phyloP scores from a whole-genome alignment of 768 basidiomycete genomes.

The Boletales sp. region DNA sequence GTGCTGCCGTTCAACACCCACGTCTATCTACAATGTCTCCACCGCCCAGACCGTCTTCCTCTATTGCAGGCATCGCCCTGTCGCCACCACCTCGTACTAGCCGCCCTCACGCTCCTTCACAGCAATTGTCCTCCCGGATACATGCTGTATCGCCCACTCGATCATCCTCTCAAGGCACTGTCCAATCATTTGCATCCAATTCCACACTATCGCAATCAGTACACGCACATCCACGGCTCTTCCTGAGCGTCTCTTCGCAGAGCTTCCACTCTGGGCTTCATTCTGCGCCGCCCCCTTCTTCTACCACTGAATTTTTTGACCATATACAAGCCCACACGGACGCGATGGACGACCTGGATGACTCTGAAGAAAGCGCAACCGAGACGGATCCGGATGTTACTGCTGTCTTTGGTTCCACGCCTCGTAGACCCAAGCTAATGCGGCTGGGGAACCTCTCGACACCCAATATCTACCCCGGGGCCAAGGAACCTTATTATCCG shows the following conservation, averaged over 20 bases:
- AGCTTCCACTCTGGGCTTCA: constrained; percentile 45
- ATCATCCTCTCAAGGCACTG: constrained; percentile 29
- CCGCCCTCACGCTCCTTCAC: constrained; percentile 16
- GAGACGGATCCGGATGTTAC: constrained; percentile 39
- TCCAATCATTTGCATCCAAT: constrained; percentile 29
- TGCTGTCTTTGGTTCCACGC: constrained; percentile 22
- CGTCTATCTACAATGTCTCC: constrained; percentile 44
- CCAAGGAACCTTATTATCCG: constrained; percentile 35
- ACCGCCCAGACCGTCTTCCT: constrained; percentile 61
- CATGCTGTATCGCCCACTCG: constrained; percentile 16
- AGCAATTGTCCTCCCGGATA: constrained; percentile 14
- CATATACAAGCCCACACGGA: constrained; percentile 65
- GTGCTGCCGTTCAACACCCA: constrained; percentile 15
- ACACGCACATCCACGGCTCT: constrained; percentile 24
- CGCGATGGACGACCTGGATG: constrained; percentile 71
- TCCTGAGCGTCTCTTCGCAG: constrained; percentile 46
- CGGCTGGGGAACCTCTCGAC: constrained; percentile 66
- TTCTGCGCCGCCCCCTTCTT: constrained; percentile 61
- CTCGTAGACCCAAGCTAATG: constrained; percentile 47
- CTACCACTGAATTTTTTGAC: constrained; percentile 74
- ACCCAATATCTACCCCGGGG: constrained; percentile 52
- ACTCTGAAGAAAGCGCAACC: constrained; percentile 43
- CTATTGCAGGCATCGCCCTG: constrained; percentile 51
- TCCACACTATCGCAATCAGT: constrained; percentile 21
- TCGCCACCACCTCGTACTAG: constrained; percentile 45